Evolutionary conservation across 2,329 filamentous ascomycete genomes (phyloP).

Genomic region (Cyphellophora europaea): DNA sequence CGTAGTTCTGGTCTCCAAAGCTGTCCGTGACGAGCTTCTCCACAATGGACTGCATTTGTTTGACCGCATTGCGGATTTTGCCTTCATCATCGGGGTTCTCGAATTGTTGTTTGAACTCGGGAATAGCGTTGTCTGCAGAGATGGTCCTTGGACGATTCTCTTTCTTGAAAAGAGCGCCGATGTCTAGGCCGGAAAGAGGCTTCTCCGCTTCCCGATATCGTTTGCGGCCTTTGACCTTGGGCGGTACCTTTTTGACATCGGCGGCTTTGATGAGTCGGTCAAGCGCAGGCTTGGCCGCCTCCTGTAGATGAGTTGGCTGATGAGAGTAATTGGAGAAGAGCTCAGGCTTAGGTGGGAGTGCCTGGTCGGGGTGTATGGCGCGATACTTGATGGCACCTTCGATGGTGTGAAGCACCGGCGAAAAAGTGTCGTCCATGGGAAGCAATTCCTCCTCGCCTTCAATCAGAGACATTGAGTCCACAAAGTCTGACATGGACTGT

Average conservation of each 20-base stretch:
- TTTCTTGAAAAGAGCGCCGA: conserved; percentile 66
- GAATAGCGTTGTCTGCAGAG: conserved; percentile 66
- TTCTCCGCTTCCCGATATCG: conserved; percentile 59
- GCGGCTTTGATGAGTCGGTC: conserved; percentile 58
- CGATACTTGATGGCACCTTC: conserved; percentile 77
- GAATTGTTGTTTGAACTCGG: conserved; percentile 80
- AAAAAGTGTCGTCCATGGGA: conserved; percentile 71
- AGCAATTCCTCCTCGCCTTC: conserved; percentile 74
- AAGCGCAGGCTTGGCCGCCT: conserved; percentile 48
- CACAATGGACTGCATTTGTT: conserved; percentile 67
- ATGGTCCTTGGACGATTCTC: conserved; percentile 44
- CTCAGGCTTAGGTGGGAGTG: conserved; percentile 52
- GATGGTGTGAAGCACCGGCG: conserved; percentile 77
- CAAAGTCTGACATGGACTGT: conserved; percentile 79
- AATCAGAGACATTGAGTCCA: conserved; percentile 79
- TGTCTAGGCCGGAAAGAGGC: conserved; percentile 81
- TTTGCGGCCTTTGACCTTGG: conserved; percentile 66
- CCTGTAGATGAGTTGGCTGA: conserved; percentile 58
- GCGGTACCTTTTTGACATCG: conserved; percentile 80
- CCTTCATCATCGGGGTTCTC: conserved; percentile 49
- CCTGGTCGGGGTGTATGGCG: conserved; percentile 61
- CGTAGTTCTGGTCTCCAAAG: conserved; percentile 67
- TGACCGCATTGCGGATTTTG: conserved; percentile 56
- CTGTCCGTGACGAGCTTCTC: conserved; percentile 60
- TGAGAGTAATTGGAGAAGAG: conserved; percentile 63